phyloP scores from a whole-genome alignment of 2,329 filamentous ascomycete genomes.

The Hyphodiscus sp. region DNA sequence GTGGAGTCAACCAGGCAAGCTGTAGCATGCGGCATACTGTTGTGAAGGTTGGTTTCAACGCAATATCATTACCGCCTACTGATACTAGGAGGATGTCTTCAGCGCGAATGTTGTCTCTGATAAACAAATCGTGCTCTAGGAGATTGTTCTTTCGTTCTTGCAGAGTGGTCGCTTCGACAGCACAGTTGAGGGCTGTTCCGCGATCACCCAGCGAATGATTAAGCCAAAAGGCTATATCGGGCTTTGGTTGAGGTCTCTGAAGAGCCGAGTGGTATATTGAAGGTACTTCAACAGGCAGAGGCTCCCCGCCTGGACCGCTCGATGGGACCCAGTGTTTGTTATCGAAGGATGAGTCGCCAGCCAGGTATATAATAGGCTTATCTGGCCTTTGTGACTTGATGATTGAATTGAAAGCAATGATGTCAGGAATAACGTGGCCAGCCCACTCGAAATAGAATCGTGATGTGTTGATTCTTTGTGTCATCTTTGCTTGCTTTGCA shows the following conservation, averaged over 20 bases:
- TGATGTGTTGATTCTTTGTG: conserved; percentile 10
- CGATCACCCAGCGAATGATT: conserved; percentile 12
- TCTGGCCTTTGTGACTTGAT: conserved; percentile 5
- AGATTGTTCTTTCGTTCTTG: conserved; percentile 5
- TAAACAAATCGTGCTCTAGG: conserved; percentile 12
- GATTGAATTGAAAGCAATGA: conserved; percentile 8
- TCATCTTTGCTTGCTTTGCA: too few species aligned
- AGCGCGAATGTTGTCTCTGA: conserved; percentile 12
- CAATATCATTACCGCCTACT: conserved; percentile 15
- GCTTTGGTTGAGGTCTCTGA: conserved; percentile 11
- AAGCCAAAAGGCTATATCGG: conserved; percentile 16
- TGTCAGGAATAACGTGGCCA: conserved; percentile 11
- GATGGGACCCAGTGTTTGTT: conserved; percentile 17
- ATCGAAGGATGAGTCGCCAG: conserved; percentile 14
- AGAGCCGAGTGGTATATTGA: conserved; percentile 13
- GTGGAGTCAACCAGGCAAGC: conserved; percentile 15
- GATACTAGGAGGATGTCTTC: conserved; percentile 15
- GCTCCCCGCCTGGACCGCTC: conserved; percentile 8
- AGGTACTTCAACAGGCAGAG: conserved; percentile 10
- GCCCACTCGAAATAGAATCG: conserved; percentile 14
- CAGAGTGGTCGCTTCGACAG: conserved; percentile 12
- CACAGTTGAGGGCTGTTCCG: conserved; percentile 11
- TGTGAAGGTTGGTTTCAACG: conserved; percentile 12
- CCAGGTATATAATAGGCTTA: conserved; percentile 13
- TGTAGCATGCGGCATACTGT: conserved; percentile 12